Percentiles rank a stretch among this genome's conserved stretches.
These are phyloP conservation scores for Pachysandra terminalis DNA, from an alignment of 164 flowering plant genomes.

Conservation along the genomic window DNA sequence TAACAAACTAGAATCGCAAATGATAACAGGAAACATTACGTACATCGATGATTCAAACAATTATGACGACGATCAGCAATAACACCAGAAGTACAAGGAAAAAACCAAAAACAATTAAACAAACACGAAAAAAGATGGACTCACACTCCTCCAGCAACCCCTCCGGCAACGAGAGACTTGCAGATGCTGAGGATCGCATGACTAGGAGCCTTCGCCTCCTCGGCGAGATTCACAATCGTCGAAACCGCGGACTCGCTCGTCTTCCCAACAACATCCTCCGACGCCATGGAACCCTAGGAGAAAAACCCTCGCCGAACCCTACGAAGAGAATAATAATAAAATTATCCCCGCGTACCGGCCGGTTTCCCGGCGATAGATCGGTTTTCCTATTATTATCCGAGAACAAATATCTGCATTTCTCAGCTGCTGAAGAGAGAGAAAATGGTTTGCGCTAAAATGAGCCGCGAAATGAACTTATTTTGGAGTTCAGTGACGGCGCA, in stretches of 20 bases:
- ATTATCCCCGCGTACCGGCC: neutral
- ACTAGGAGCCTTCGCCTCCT: constrained; percentile 83
- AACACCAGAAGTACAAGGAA: neutral
- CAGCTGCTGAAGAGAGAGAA: neutral
- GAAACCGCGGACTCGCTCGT: constrained; percentile 73
- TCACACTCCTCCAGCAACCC: constrained; percentile 95
- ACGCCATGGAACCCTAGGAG: constrained; percentile 39
- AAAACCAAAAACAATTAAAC: neutral
- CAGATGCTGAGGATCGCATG: constrained; percentile 55
- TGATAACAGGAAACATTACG: neutral
- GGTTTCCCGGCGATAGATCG: neutral
- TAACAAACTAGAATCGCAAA: neutral
- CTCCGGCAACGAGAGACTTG: constrained; percentile 94
- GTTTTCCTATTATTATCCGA: neutral
- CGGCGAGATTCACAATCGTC: constrained; percentile 87
- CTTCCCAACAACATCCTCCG: constrained; percentile 61
- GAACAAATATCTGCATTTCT: constrained; percentile 13
- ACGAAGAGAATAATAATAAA: neutral
- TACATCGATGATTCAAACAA: neutral
- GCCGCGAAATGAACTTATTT: neutral
- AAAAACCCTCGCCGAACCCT: constrained; percentile 12
- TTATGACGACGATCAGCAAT: neutral
- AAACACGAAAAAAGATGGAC: constrained; percentile 17
- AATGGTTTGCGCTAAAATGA: neutral
- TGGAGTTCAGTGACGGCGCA: neutral